These are phyloP conservation scores for Tolypocladium tropicale DNA, from an alignment of 2,329 filamentous ascomycete species.

Conservation along the genomic window DNA sequence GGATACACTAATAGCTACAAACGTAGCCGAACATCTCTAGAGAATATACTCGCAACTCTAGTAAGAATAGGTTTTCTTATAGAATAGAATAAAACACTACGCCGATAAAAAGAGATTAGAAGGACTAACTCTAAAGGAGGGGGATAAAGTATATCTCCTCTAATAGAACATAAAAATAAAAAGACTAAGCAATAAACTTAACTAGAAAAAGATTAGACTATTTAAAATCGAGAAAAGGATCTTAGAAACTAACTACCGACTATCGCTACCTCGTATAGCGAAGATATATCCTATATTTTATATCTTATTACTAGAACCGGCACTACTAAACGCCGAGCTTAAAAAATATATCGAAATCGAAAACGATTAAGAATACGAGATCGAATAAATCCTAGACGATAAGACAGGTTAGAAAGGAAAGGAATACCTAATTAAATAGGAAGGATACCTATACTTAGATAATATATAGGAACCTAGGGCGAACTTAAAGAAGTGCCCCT, in stretches of 20 bases:
- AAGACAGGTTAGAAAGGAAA: not conserved
- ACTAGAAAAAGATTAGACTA: not conserved
- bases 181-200: conserved; percentile 1
- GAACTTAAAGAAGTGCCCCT: too few species aligned
- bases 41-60: too few species aligned
- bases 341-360: not conserved
- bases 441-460: not conserved
- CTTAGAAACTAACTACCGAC: not conserved
- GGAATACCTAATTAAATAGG: not conserved
- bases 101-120: not conserved
- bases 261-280: not conserved
- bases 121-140: conserved; percentile 2
- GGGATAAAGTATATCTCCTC: conserved; percentile 5
- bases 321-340: not conserved
- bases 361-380: not conserved
- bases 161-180: conserved; percentile 3
- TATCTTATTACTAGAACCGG: not conserved
- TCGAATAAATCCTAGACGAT: not conserved
- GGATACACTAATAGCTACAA: too few species aligned
- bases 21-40: too few species aligned
- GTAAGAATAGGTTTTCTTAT: not conserved
- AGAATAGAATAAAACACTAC: not conserved
- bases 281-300: not conserved
- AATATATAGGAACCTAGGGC: not conserved
- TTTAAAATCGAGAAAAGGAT: not conserved